These are phyloP conservation scores for Chenopodium quinoa DNA, from an alignment of 148 eudicot species.

Conservation along the genomic window DNA sequence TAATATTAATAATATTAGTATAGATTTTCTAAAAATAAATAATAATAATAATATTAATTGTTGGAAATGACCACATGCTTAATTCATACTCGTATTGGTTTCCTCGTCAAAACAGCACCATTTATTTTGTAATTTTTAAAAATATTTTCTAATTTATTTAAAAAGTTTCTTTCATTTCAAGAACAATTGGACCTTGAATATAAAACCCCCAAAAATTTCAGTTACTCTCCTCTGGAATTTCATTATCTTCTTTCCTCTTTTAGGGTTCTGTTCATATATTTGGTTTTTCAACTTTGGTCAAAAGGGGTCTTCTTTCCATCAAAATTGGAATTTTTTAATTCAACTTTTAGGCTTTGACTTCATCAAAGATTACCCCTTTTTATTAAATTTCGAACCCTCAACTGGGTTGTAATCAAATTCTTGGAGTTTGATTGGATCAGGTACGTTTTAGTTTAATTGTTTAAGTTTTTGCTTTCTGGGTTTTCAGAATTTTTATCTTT, in stretches of 20 bases:
- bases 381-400: not conserved
- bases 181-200: not conserved
- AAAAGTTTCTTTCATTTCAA: not conserved
- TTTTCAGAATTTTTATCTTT: not conserved
- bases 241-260: not conserved
- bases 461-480: not conserved
- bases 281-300: not conserved
- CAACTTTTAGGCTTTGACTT: slow-evolving; percentile 13
- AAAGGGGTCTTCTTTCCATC: not conserved
- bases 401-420: slow-evolving; percentile 8
- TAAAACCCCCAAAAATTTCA: not conserved
- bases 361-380: not conserved
- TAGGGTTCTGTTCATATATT: not conserved
- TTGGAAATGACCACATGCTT: slow-evolving; percentile 3
- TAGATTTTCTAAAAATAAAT: too few relatives aligned
- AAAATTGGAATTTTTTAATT: slow-evolving; percentile 4
- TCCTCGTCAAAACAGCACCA: not conserved
- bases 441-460: slow-evolving; percentile 10
- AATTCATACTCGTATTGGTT: not conserved
- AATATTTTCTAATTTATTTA: not conserved
- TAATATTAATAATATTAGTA: too few relatives aligned
- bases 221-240: slow-evolving; percentile 2
- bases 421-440: slow-evolving; percentile 2
- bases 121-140: not conserved
- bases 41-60: not conserved